Conservation (phyloP, 371 early-diverging fungal genomes). For the Mortierella sp. region DNA sequence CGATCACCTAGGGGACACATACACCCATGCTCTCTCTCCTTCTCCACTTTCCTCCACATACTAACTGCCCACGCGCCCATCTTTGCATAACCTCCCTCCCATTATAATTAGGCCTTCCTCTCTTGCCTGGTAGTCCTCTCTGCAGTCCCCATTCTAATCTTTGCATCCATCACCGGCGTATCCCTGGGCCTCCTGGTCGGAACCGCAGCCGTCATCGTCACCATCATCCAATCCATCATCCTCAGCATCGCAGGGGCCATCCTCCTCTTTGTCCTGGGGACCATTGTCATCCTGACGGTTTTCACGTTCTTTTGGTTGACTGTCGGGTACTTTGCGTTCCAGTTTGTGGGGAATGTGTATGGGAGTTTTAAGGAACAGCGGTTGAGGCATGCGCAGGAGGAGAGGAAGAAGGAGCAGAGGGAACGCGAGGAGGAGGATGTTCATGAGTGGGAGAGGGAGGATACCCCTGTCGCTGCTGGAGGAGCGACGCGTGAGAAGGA, state of each 20-base stretch:
- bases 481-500: neutral
- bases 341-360: constrained; percentile 15
- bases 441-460: neutral
- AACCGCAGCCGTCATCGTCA: constrained; percentile 27
- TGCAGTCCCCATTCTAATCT: constrained; percentile 40
- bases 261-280: constrained; percentile 40
- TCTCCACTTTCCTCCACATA: neutral
- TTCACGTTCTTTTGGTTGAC: constrained; percentile 37
- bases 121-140: constrained; percentile 36
- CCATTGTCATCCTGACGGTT: constrained; percentile 32
- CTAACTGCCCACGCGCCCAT: no score
- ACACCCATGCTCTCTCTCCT: neutral
- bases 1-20: no score
- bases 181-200: constrained; percentile 41
- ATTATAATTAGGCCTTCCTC: constrained; percentile 26
- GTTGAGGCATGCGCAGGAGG: neutral
- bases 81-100: neutral
- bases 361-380: neutral
- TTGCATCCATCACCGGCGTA: constrained; percentile 43
- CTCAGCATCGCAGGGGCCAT: constrained; percentile 38
- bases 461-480: neutral
- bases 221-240: constrained; percentile 44
- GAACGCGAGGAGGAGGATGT: neutral
- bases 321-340: constrained; percentile 30
- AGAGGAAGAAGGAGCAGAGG: neutral